These are phyloP conservation scores for Colletotrichum salicis DNA, from an alignment of 2,329 filamentous ascomycete genomes.

Conservation along the genomic window DNA sequence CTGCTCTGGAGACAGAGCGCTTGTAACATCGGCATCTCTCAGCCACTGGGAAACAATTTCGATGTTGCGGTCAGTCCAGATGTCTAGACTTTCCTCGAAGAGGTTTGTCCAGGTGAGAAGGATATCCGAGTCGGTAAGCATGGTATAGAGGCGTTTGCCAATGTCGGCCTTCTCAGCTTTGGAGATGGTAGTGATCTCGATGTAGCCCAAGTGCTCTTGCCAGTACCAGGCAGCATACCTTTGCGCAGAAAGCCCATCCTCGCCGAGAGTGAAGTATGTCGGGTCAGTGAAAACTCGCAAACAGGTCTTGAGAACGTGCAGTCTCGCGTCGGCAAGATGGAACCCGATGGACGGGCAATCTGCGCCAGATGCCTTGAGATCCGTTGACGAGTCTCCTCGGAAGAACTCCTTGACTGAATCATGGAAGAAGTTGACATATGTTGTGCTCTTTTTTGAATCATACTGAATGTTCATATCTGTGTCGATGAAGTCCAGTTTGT, in stretches of 20 bases:
- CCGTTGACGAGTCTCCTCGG: slow-evolving; percentile 44
- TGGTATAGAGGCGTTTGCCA: slow-evolving; percentile 46
- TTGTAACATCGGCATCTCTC: slow-evolving; percentile 45
- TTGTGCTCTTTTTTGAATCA: slow-evolving; percentile 54
- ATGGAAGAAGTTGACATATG: slow-evolving; percentile 53
- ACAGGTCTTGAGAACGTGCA: slow-evolving; percentile 52
- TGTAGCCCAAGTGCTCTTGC: slow-evolving; percentile 52
- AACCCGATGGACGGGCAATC: slow-evolving; percentile 46
- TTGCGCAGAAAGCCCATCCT: slow-evolving; percentile 37
- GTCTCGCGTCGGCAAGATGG: slow-evolving; percentile 45
- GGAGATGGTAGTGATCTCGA: slow-evolving; percentile 44
- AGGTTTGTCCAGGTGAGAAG: slow-evolving; percentile 53
- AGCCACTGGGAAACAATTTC: slow-evolving; percentile 49
- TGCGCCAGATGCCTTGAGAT: slow-evolving; percentile 26
- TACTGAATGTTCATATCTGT: slow-evolving; percentile 49
- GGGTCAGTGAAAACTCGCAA: slow-evolving; percentile 51
- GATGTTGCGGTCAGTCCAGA: slow-evolving; percentile 53
- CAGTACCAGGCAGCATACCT: slow-evolving; percentile 57
- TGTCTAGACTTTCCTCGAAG: slow-evolving; percentile 55
- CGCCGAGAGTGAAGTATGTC: slow-evolving; percentile 27
- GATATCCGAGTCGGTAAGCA: slow-evolving; percentile 50
- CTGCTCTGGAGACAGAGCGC: slow-evolving; percentile 43
- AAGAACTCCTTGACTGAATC: slow-evolving; percentile 53
- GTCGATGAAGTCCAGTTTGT: slow-evolving; percentile 38
- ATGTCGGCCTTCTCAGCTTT: slow-evolving; percentile 46